Evolutionary conservation across 2,329 filamentous ascomycete species (phyloP), one percentile per base, ranked within the genome.

Genomic region (Cercospora zeina): DNA sequence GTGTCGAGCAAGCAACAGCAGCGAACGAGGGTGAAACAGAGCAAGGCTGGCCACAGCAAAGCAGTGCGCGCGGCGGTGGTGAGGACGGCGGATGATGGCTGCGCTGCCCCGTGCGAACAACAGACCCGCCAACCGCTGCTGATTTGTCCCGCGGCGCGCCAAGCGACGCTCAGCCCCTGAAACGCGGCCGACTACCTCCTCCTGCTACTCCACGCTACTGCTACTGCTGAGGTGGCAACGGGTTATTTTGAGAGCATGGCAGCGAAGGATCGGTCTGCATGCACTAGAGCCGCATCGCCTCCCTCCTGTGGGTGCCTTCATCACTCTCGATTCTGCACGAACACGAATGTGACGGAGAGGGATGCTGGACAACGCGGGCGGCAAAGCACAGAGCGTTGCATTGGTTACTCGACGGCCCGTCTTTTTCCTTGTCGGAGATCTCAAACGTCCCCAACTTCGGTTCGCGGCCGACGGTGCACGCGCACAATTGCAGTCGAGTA

Each of bases 41-140:
- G 21, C 56, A 39, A 37, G 4, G 13, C 34, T 5, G 36, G n/a
- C 13, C n/a, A 37, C 53, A 21, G 34, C 53, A 13, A 39, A 33
- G 21, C 53, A n/a, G 33, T 39, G 24, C 31, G 45, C 42, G 42
- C 21, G 6, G 33, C 37, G 45, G 27, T 50, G 56, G 30, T 59
- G 58, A 42, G 24, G 24, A 27, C 24, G 24, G 24, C 3, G 42
- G 37, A n/a, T 31, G 58, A 16, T 61, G 37, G 50, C 37, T 61
- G 51, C 58, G 50, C 37, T 61, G 51, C 58, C 39, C 47, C 47
- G 47, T 51, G 24, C 24, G 30, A 30, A 27, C n/a, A 50, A 31
- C 13, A 27, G 47, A 50, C 47, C 13, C 47, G 24, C 21, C 47
- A 13, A 19, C 19, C 47, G 6, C 1, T 7, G 47, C 24, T 31